A percentile compares a stretch with the other conserved stretches of the same genome.
Evolutionary conservation across 179 eudicot genomes (phyloP).

Genomic region (Beta lomatogona): DNA sequence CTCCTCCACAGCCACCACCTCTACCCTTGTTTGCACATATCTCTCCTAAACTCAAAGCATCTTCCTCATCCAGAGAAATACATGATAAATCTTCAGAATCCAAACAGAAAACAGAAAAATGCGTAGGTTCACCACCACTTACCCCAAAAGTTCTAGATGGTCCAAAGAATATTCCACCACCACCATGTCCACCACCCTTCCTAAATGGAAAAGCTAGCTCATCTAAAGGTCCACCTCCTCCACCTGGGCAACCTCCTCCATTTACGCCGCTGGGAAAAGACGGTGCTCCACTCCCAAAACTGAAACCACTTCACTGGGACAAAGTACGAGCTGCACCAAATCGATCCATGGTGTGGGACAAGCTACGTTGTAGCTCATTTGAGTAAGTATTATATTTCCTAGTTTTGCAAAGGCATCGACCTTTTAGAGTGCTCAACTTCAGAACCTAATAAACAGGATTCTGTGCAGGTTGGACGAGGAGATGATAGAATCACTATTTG

Average conservation of each 20-base stretch:
- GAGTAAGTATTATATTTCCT: constrained; percentile 54
- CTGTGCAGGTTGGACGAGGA: constrained; percentile 86
- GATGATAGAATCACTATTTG: constrained; percentile 88
- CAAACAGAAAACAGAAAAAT: constrained; percentile 19
- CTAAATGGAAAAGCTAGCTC: constrained; percentile 32
- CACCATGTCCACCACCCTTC: constrained; percentile 63
- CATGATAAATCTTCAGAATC: constrained; percentile 27
- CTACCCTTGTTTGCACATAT: constrained; percentile 29
- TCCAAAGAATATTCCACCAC: constrained; percentile 52
- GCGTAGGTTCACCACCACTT: constrained; percentile 22
- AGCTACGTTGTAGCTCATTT: constrained; percentile 82
- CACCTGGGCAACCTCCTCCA: constrained; percentile 38
- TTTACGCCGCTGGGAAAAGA: constrained; percentile 63
- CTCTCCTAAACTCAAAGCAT: constrained; percentile 20
- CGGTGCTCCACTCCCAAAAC: constrained; percentile 78
- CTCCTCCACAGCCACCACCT: constrained; percentile 39
- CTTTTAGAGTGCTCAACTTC: neutral
- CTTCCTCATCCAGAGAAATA: constrained; percentile 18
- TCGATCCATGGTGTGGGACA: constrained; percentile 94
- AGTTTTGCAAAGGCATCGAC: neutral
- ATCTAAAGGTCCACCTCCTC: constrained; percentile 61
- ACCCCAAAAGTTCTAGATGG: constrained; percentile 30
- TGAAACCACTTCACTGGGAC: constrained; percentile 99
- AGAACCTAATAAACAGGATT: neutral
- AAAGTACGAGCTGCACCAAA: constrained; percentile 89